Percentiles rank a stretch among this genome's conserved stretches.
Evolutionary conservation across 306 rosid species (phyloP).

Genomic region (Corylus americana): DNA sequence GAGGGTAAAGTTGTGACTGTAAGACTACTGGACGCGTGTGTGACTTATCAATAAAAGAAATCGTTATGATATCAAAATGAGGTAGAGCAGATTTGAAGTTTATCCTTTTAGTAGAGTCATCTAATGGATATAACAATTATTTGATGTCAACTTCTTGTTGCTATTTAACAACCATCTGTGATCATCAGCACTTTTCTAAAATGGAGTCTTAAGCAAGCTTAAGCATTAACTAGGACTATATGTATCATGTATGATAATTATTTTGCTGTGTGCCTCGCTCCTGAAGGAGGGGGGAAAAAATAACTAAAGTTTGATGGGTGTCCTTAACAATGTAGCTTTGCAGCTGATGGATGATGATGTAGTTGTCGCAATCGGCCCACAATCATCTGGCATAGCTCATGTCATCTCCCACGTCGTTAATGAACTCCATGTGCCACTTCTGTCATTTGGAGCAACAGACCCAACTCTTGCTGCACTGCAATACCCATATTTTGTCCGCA

Average conservation of each 20-base stretch:
- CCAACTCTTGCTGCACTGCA: slow-evolving; percentile 78
- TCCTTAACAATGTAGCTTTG: slow-evolving; percentile 65
- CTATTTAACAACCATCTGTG: background rate
- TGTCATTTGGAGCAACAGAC: slow-evolving; percentile 89
- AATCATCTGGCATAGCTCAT: slow-evolving; percentile 92
- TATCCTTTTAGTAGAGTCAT: slow-evolving; percentile 7
- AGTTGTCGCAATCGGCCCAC: slow-evolving; percentile 83
- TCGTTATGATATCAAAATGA: background rate
- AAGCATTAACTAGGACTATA: slow-evolving; percentile 1
- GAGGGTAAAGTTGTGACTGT: too few relatives aligned
- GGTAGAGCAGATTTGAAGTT: background rate
- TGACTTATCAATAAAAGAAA: too few relatives aligned
- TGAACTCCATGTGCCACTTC: slow-evolving; percentile 88
- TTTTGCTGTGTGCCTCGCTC: slow-evolving; percentile 20
- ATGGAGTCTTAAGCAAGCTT: slow-evolving; percentile 4
- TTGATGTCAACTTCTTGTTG: background rate
- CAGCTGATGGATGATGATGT: slow-evolving; percentile 79
- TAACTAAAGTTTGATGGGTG: slow-evolving; percentile 22
- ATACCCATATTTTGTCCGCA: slow-evolving; percentile 76
- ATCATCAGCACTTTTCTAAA: background rate
- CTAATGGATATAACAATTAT: slow-evolving; percentile 5
- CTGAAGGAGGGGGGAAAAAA: background rate
- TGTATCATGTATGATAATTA: background rate
- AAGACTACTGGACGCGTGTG: background rate
- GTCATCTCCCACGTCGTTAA: slow-evolving; percentile 79